phyloP scores from a whole-genome alignment of 2,329 filamentous ascomycete species.

The Claviceps lovelessii region DNA sequence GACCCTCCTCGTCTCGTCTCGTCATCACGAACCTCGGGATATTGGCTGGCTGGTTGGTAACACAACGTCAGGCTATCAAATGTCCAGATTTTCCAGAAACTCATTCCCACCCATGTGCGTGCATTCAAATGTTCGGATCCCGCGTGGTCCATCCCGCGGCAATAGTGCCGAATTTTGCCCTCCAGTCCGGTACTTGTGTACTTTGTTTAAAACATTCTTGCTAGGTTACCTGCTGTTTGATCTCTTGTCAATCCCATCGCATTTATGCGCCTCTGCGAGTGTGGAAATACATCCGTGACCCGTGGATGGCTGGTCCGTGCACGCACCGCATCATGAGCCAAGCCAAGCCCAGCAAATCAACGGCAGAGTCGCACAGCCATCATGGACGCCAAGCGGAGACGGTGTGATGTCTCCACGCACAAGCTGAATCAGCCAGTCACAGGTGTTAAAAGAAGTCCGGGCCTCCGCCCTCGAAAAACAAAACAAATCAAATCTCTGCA shows the following conservation, averaged over 20 bases:
- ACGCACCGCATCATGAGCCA: constrained; percentile 14
- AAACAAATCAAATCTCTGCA: constrained; percentile 38
- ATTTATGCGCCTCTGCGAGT: not conserved
- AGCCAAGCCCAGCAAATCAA: constrained; percentile 16
- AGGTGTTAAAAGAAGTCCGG: constrained; percentile 26
- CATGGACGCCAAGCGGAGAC: constrained; percentile 9
- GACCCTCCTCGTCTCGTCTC: not conserved
- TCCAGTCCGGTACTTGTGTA: not conserved
- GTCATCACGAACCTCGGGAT: not conserved
- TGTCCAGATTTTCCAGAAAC: not conserved
- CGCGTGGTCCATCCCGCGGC: not conserved
- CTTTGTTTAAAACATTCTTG: not conserved
- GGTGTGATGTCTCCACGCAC: constrained; percentile 18
- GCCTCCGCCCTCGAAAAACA: constrained; percentile 22
- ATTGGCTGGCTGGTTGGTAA: not conserved
- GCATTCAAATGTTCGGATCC: not conserved
- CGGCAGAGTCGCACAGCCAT: constrained; percentile 11
- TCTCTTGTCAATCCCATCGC: not conserved
- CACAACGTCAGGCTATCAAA: not conserved
- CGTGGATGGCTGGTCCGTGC: constrained; percentile 10
- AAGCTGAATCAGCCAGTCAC: constrained; percentile 37
- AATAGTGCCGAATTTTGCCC: not conserved
- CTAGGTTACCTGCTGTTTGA: not conserved
- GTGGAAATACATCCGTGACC: not conserved
- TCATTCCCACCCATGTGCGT: not conserved